phyloP scores from a whole-genome alignment of 2,329 filamentous ascomycete genomes.

The Colletotrichum godetiae region DNA sequence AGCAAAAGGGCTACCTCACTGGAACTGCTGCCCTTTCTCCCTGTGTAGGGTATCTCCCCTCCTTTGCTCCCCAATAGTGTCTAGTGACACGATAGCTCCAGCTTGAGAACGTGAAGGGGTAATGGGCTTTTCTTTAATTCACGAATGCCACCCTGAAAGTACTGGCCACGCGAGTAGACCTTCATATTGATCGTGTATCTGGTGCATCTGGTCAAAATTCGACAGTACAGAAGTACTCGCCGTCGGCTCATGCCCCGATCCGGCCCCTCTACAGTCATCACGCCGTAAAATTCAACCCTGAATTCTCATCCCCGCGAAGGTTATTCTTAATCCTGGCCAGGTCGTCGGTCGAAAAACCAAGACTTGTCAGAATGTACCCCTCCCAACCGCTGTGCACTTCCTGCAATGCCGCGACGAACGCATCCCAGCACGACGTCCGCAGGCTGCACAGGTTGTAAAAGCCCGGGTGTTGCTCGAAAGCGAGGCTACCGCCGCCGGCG shows the following conservation, averaged over 20 bases:
- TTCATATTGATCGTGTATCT: background rate
- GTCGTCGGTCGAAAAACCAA: constrained; percentile 60
- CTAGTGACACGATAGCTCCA: too few relatives aligned
- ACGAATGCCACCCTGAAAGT: background rate
- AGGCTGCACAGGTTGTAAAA: constrained; percentile 61
- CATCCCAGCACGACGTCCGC: constrained; percentile 56
- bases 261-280: background rate
- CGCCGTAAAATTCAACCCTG: too few relatives aligned
- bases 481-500: constrained; percentile 45
- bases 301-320: constrained; percentile 42
- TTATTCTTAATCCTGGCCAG: constrained; percentile 60
- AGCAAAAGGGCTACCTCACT: too few relatives aligned
- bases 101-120: too few relatives aligned
- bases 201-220: background rate
- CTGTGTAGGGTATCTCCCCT: too few relatives aligned
- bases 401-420: constrained; percentile 56
- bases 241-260: too few relatives aligned
- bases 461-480: constrained; percentile 49
- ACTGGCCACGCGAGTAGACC: background rate
- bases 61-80: too few relatives aligned
- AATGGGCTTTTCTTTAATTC: background rate
- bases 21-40: too few relatives aligned
- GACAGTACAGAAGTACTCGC: background rate
- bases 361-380: constrained; percentile 55
- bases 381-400: constrained; percentile 60